Percentiles rank a stretch among this genome's conserved stretches.
These are phyloP conservation scores for Jaenimonas drosophilae DNA, from an alignment of 208 protist species.

Conservation along the genomic window DNA sequence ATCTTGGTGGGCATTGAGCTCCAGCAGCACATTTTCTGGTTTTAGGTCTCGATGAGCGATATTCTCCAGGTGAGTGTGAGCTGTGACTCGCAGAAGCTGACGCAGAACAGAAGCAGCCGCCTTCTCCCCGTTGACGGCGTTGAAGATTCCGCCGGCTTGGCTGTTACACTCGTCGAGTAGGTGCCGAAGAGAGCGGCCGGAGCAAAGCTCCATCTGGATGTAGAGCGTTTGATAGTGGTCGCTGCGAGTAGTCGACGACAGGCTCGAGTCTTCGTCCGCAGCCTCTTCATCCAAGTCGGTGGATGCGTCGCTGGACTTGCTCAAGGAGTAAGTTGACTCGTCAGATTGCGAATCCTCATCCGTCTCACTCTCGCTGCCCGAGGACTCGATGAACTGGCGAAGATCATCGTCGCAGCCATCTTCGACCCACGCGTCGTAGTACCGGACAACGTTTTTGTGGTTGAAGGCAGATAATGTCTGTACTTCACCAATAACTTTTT, in stretches of 20 bases:
- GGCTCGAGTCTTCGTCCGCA: constrained; percentile 1
- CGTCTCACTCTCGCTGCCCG: constrained; percentile 24
- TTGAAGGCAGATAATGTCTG: constrained; percentile 67
- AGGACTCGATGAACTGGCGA: constrained; percentile 30
- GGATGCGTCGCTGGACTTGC: background rate
- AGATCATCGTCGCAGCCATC: constrained; percentile 75
- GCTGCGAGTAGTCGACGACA: constrained; percentile 2
- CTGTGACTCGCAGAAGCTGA: constrained; percentile 63
- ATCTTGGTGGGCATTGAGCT: constrained; percentile 30
- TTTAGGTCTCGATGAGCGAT: constrained; percentile 82
- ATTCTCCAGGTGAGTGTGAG: constrained; percentile 58
- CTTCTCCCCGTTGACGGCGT: constrained; percentile 36
- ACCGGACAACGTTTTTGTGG: constrained; percentile 81
- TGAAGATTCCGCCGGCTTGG: constrained; percentile 32
- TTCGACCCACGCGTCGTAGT: constrained; percentile 86
- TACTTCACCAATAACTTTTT: constrained; percentile 63
- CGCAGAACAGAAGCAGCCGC: constrained; percentile 60
- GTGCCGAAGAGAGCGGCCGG: constrained; percentile 50
- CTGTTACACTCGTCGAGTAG: constrained; percentile 67
- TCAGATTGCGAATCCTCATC: background rate
- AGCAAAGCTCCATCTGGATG: constrained; percentile 86
- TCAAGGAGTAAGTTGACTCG: background rate
- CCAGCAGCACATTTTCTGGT: constrained; percentile 75
- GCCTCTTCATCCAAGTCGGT: background rate
- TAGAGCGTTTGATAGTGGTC: constrained; percentile 61